A percentile compares a stretch with the other conserved stretches of the same genome.
phyloP scores from a whole-genome alignment of 2,329 filamentous ascomycete species.

The Corynespora cassiicola region DNA sequence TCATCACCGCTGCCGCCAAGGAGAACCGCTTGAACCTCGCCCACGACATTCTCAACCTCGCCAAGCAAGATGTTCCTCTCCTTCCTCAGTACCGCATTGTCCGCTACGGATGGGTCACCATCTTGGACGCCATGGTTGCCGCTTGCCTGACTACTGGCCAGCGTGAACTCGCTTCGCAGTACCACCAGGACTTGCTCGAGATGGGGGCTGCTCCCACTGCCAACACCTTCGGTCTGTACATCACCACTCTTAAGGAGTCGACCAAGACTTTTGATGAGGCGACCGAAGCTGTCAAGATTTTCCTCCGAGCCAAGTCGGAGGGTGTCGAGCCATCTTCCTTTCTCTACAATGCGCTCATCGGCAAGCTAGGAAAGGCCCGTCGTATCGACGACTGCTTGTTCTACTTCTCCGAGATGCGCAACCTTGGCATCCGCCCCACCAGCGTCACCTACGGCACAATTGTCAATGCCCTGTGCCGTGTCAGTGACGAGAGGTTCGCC shows the following conservation, averaged over 20 bases:
- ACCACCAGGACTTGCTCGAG: conserved; percentile 87
- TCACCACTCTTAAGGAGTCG: conserved; percentile 97
- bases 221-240: conserved; percentile 98
- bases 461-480: conserved; percentile 95
- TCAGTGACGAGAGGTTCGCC: conserved; percentile 96
- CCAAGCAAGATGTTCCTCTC: conserved; percentile 85
- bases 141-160: conserved; percentile 85
- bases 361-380: conserved; percentile 96
- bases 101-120: conserved; percentile 94
- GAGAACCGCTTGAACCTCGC: conserved; percentile 82
- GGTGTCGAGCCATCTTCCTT: conserved; percentile 96
- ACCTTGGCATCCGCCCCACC: conserved; percentile 88
- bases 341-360: conserved; percentile 96
- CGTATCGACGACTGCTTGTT: conserved; percentile 98
- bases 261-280: conserved; percentile 98
- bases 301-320: conserved; percentile 90
- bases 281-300: conserved; percentile 95
- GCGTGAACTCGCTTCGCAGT: conserved; percentile 80
- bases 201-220: conserved; percentile 93
- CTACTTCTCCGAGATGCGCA: conserved; percentile 98
- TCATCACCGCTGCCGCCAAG: conserved; percentile 88
- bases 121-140: conserved; percentile 95
- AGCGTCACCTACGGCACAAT: conserved; percentile 98
- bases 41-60: conserved; percentile 87
- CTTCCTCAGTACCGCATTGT: conserved; percentile 85